phyloP scores from a whole-genome alignment of 495 filamentous ascomycete species.

The Cercophora scortea region DNA sequence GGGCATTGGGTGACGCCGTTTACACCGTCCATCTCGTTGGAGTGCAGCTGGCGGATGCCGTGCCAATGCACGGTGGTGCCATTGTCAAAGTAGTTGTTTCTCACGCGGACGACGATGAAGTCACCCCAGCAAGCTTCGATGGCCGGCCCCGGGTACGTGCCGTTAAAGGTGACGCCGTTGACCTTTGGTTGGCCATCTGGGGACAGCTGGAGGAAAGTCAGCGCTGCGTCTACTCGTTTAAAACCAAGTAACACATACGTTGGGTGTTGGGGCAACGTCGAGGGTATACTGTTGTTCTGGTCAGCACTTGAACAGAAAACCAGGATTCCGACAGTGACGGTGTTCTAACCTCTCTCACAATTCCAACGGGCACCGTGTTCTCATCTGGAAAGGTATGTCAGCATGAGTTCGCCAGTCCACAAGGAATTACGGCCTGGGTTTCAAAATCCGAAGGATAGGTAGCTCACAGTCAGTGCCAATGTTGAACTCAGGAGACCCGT shows the following conservation, averaged over 20 bases:
- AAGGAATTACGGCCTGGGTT: neutral
- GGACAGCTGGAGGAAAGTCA: neutral
- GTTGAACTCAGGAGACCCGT: neutral
- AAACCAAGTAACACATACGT: neutral
- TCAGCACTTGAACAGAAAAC: neutral
- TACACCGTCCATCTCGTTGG: constrained; percentile 39
- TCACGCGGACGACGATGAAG: constrained; percentile 43
- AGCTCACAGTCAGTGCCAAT: neutral
- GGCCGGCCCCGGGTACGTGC: constrained; percentile 40
- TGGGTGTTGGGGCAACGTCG: neutral
- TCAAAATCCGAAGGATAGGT: neutral
- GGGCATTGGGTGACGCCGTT: constrained; percentile 40
- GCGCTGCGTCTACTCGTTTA: neutral
- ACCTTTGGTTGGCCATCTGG: constrained; percentile 7
- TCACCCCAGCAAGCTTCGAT: constrained; percentile 54
- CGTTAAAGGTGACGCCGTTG: constrained; percentile 5
- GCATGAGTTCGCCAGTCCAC: neutral
- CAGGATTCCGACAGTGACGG: neutral
- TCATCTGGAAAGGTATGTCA: neutral
- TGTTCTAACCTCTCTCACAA: neutral
- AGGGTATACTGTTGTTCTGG: neutral
- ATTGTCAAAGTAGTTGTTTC: constrained; percentile 20
- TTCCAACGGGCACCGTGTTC: neutral
- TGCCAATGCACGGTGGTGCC: constrained; percentile 32
- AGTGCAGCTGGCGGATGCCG: constrained; percentile 21